A percentile compares a stretch with the other conserved stretches of the same genome.
phyloP scores from a whole-genome alignment of 2,329 filamentous ascomycete species.

The Colletotrichum sp. region DNA sequence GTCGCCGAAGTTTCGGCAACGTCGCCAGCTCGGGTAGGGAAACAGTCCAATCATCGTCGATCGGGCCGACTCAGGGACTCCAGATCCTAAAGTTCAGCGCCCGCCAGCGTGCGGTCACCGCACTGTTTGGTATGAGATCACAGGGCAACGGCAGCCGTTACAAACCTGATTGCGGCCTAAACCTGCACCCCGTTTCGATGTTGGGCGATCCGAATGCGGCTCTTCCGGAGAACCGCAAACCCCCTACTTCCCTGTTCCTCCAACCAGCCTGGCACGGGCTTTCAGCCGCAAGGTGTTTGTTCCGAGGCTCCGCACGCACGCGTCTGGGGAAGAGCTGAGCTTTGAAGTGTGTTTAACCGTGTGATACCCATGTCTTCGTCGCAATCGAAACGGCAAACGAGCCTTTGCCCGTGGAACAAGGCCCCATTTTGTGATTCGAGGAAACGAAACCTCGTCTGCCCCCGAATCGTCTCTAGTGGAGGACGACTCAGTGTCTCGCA shows the following conservation, averaged over 20 bases:
- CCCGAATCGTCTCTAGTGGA: neutral
- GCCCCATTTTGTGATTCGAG: neutral
- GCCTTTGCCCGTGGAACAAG: neutral
- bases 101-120: neutral
- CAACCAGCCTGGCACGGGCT: slow-evolving; percentile 2
- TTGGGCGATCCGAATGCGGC: neutral
- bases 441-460: neutral
- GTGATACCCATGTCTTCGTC: slow-evolving; percentile 14
- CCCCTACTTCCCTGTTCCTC: neutral
- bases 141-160: neutral
- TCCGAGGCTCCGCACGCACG: neutral
- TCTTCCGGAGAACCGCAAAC: neutral
- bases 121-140: neutral
- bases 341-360: neutral
- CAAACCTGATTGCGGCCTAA: neutral
- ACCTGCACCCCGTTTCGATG: neutral
- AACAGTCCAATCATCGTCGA: neutral
- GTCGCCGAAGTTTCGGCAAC: slow-evolving; percentile 15
- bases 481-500: neutral
- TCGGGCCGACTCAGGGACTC: neutral
- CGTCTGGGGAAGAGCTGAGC: neutral
- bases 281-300: slow-evolving; percentile 6
- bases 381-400: neutral
- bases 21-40: neutral
- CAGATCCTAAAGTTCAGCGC: neutral